Conservation (phyloP, 2,329 filamentous ascomycete genomes). For the Clarireedia monteithiana region DNA sequence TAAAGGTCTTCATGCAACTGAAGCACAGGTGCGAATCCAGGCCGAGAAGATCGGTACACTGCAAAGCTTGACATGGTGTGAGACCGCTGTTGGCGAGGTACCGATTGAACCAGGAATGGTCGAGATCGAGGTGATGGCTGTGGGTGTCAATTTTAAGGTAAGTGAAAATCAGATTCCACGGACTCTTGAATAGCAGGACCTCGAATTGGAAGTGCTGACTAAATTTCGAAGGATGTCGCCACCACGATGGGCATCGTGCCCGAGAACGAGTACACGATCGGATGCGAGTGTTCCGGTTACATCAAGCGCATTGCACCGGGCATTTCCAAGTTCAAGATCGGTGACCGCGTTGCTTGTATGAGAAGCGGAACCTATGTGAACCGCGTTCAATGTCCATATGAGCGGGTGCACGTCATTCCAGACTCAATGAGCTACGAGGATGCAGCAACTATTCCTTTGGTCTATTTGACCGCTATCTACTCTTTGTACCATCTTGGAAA, state of each 20-base stretch:
- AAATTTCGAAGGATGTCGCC: constrained; percentile 10
- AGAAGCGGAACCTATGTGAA: constrained; percentile 6
- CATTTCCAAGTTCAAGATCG: constrained; percentile 15
- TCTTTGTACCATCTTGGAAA: constrained; percentile 10
- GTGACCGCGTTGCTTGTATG: constrained; percentile 19
- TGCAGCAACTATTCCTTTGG: constrained; percentile 34
- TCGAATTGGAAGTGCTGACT: too few relatives aligned
- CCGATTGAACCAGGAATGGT: not conserved
- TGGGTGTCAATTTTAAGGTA: constrained; percentile 12
- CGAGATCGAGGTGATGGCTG: constrained; percentile 20
- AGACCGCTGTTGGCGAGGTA: not conserved
- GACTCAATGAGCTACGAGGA: constrained; percentile 31
- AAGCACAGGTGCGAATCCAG: not conserved
- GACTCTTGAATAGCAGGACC: too few relatives aligned
- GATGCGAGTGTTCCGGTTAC: constrained; percentile 23
- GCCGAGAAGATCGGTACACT: not conserved
- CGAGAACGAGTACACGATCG: constrained; percentile 11
- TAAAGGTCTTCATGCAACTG: constrained; percentile 2
- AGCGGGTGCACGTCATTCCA: constrained; percentile 29
- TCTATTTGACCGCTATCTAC: constrained; percentile 15
- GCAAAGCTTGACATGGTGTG: not conserved
- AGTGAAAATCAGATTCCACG: not conserved
- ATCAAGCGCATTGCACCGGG: constrained; percentile 21
- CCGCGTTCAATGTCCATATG: constrained; percentile 4
- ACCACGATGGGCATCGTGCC: constrained; percentile 20